These are phyloP conservation scores for Penicillium capsulatum DNA, from an alignment of 2,329 filamentous ascomycete species.

Conservation along the genomic window DNA sequence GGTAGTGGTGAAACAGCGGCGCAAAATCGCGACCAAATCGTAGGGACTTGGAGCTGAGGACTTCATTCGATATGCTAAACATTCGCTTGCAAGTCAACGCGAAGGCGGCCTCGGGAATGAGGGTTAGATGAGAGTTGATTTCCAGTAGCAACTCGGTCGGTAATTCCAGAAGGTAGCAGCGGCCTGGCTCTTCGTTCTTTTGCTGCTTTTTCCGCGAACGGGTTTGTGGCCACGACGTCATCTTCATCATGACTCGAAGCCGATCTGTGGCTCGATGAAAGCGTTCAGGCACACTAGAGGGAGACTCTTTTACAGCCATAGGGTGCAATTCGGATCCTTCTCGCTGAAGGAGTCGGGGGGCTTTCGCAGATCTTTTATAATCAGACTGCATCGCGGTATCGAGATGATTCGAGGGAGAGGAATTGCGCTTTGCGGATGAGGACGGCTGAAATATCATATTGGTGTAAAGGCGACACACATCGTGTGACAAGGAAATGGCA, in stretches of 20 bases:
- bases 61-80: conserved; percentile 30
- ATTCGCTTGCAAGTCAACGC: conserved; percentile 40
- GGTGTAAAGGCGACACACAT: conserved; percentile 16
- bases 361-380: conserved; percentile 11
- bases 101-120: conserved; percentile 35
- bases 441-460: conserved; percentile 25
- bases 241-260: conserved; percentile 28
- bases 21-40: conserved; percentile 39
- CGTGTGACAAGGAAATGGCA: conserved; percentile 25
- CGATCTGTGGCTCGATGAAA: conserved; percentile 30
- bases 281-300: conserved; percentile 27
- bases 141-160: conserved; percentile 38
- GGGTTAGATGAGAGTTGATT: conserved; percentile 34
- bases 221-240: conserved; percentile 25
- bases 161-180: conserved; percentile 35
- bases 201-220: conserved; percentile 14
- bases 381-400: conserved; percentile 10
- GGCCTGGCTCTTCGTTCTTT: conserved; percentile 12
- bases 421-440: conserved; percentile 11
- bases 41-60: conserved; percentile 31
- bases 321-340: conserved; percentile 10
- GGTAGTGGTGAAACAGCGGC: conserved; percentile 39
- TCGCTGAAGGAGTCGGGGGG: conserved; percentile 3
- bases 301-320: conserved; percentile 18
- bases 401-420: conserved; percentile 12